Evolutionary conservation across 2,329 filamentous ascomycete genomes (phyloP).

Genomic region (Colletotrichum siamense): DNA sequence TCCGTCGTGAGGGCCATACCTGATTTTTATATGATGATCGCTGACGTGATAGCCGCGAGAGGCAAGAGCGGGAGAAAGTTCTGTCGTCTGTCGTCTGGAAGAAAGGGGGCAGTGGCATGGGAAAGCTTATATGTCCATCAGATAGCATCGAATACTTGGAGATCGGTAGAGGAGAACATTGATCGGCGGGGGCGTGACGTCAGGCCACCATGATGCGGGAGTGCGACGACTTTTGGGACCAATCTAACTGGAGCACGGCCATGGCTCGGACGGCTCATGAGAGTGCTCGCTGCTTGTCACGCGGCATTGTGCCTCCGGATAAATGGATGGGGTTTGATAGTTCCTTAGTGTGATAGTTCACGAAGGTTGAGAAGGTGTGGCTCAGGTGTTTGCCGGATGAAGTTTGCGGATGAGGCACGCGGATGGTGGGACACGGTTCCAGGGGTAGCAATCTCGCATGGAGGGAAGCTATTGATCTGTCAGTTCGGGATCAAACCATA

Average conservation of each 20-base stretch:
- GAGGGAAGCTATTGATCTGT: neutral
- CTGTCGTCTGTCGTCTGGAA: neutral
- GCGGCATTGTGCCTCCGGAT: neutral
- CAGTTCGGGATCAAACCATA: slow-evolving; percentile 1
- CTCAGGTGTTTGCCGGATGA: neutral
- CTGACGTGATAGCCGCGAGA: neutral
- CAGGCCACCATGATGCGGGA: slow-evolving; percentile 14
- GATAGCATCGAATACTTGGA: neutral
- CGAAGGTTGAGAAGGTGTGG: neutral
- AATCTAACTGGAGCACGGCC: neutral
- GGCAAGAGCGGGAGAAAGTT: neutral
- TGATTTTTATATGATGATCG: neutral
- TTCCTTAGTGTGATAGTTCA: neutral
- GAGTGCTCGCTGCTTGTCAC: neutral
- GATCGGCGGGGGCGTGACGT: slow-evolving; percentile 11
- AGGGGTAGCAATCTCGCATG: neutral
- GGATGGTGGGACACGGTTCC: neutral
- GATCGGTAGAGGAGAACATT: neutral
- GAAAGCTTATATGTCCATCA: neutral
- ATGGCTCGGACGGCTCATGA: neutral
- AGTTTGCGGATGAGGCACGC: neutral
- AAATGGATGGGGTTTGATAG: neutral
- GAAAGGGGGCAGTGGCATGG: neutral
- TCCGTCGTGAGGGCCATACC: neutral
- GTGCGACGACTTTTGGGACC: neutral